Percentiles rank a stretch among this genome's conserved stretches.
phyloP scores from a whole-genome alignment of 2,329 filamentous ascomycete species.

The Hypoxylon sp. region DNA sequence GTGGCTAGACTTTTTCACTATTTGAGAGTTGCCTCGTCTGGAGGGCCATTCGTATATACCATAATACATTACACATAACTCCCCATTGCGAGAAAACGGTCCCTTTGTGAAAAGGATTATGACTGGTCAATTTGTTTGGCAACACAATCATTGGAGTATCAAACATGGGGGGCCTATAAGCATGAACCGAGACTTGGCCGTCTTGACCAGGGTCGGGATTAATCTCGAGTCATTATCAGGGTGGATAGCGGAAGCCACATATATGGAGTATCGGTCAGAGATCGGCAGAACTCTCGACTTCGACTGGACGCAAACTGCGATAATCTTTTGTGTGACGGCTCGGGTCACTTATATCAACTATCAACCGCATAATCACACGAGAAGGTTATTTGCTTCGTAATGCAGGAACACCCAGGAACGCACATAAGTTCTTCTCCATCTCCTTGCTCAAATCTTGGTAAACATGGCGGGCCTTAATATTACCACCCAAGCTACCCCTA shows the following conservation, averaged over 20 bases:
- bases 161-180: slow-evolving; percentile 37
- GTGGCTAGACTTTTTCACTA: slow-evolving; percentile 31
- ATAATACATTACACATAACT: slow-evolving; percentile 22
- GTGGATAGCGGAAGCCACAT: slow-evolving; percentile 40
- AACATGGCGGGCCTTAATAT: slow-evolving; percentile 35
- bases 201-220: slow-evolving; percentile 36
- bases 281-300: slow-evolving; percentile 32
- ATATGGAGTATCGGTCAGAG: slow-evolving; percentile 36
- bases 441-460: slow-evolving; percentile 38
- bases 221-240: slow-evolving; percentile 42
- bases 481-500: slow-evolving; percentile 38
- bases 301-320: slow-evolving; percentile 24
- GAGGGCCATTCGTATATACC: slow-evolving; percentile 32
- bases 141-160: slow-evolving; percentile 31
- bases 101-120: slow-evolving; percentile 35
- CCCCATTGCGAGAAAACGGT: slow-evolving; percentile 19
- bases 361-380: slow-evolving; percentile 34
- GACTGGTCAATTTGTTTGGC: slow-evolving; percentile 38
- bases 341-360: slow-evolving; percentile 31
- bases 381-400: slow-evolving; percentile 31
- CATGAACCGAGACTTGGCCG: slow-evolving; percentile 38
- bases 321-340: slow-evolving; percentile 37
- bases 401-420: slow-evolving; percentile 32
- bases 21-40: slow-evolving; percentile 7
- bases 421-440: slow-evolving; percentile 8